A percentile compares a stretch with the other conserved stretches of the same genome.
These are phyloP conservation scores for Otatea glauca DNA, from an alignment of 176 grass and related monocot genomes.

Conservation along the genomic window DNA sequence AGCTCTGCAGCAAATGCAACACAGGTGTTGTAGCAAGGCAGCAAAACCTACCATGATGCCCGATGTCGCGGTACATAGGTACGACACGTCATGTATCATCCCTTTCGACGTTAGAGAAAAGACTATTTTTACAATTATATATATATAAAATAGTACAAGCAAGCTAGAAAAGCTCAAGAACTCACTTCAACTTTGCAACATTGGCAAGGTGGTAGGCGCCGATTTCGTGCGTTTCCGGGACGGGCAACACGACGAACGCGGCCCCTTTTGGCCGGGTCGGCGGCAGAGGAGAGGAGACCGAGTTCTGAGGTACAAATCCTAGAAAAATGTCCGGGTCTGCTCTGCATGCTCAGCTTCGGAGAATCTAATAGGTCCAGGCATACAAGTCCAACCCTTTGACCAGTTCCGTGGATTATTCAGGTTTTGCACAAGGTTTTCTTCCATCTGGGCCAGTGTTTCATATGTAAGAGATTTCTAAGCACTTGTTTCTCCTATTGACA, in stretches of 20 bases:
- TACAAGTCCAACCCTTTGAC: constrained; percentile 1
- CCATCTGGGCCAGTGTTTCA: not conserved
- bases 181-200: too few species aligned
- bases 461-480: not conserved
- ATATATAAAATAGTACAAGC: too few species aligned
- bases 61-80: too few species aligned
- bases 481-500: not conserved
- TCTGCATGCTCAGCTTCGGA: not conserved
- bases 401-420: not conserved
- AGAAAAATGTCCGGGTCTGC: not conserved
- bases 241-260: not conserved
- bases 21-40: too few species aligned
- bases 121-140: too few species aligned
- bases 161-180: too few species aligned
- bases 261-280: not conserved
- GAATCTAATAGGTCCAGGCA: not conserved
- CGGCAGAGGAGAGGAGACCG: not conserved
- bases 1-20: too few species aligned
- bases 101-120: too few species aligned
- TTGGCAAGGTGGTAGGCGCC: not conserved
- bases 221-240: not conserved
- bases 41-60: too few species aligned
- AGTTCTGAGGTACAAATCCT: not conserved
- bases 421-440: not conserved
- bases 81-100: too few species aligned